Conservation (phyloP, 345 rosid species). For the Salix koriyanagi region DNA sequence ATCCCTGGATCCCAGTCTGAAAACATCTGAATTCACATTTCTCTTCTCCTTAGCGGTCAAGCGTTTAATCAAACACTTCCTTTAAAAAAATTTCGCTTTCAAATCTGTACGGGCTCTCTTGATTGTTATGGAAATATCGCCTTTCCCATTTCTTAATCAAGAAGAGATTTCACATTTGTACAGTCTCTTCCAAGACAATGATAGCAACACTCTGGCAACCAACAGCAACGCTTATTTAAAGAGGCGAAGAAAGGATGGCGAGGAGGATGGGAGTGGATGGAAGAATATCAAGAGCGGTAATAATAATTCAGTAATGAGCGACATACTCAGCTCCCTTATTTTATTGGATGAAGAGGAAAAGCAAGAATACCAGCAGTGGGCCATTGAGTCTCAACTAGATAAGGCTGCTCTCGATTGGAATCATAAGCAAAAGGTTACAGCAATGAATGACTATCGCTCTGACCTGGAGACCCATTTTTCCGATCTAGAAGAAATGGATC, state of each 20-base stretch:
- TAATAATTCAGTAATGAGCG: constrained; percentile 9
- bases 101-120: neutral
- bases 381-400: constrained; percentile 35
- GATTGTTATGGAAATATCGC: constrained; percentile 24
- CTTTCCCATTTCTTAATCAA: constrained; percentile 27
- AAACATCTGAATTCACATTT: neutral
- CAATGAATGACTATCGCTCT: constrained; percentile 37
- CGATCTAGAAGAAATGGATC: constrained; percentile 29
- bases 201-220: neutral
- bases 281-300: neutral
- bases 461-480: constrained; percentile 37
- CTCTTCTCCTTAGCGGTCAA: neutral
- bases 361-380: constrained; percentile 39
- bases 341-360: constrained; percentile 60
- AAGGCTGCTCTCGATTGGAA: constrained; percentile 42
- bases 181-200: constrained; percentile 27
- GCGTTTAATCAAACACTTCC: constrained; percentile 1
- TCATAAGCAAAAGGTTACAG: constrained; percentile 28
- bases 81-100: neutral
- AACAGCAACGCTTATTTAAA: neutral
- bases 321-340: constrained; percentile 48
- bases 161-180: constrained; percentile 33
- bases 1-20: neutral
- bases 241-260: constrained; percentile 22
- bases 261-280: neutral